Conservation (phyloP, 1,284 basidiomycete genomes). For the Melampsora abietis-canadensis region DNA sequence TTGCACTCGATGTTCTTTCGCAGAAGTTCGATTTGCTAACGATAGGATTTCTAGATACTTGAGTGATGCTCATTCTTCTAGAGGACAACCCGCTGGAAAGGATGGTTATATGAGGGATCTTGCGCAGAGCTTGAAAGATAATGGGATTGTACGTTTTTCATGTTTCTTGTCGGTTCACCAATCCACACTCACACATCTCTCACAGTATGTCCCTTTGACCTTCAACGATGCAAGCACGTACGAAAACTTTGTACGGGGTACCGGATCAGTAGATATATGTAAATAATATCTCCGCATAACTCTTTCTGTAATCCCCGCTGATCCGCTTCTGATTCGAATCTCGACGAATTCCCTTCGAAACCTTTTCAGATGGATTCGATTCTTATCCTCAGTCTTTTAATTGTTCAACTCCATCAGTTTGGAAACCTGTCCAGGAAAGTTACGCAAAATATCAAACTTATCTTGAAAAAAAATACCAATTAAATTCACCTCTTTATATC, state of each 20-base stretch:
- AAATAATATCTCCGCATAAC: not conserved
- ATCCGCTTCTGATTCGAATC: too few species aligned
- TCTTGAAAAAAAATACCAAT: slow-evolving; percentile 5
- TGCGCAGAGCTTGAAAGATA: slow-evolving; percentile 60
- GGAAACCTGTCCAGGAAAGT: slow-evolving; percentile 61
- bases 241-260: slow-evolving; percentile 21
- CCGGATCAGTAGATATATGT: slow-evolving; percentile 38
- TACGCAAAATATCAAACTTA: slow-evolving; percentile 62
- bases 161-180: not conserved
- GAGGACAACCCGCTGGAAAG: slow-evolving; percentile 48
- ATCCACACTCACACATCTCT: not conserved
- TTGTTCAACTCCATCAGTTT: slow-evolving; percentile 64
- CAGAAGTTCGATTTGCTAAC: slow-evolving; percentile 44
- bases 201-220: slow-evolving; percentile 32
- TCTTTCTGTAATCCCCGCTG: not conserved
- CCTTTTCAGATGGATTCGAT: slow-evolving; percentile 62
- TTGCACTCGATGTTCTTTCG: slow-evolving; percentile 44
- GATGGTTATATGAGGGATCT: slow-evolving; percentile 68
- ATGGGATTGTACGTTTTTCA: slow-evolving; percentile 63
- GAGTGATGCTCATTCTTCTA: slow-evolving; percentile 47
- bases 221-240: slow-evolving; percentile 32
- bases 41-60: slow-evolving; percentile 44
- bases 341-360: not conserved
- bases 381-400: slow-evolving; percentile 70
- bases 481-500: slow-evolving; percentile 47